Base-by-base conservation (phyloP, 129 eudicot genomes). In the Flaveria bidentis region DNA sequence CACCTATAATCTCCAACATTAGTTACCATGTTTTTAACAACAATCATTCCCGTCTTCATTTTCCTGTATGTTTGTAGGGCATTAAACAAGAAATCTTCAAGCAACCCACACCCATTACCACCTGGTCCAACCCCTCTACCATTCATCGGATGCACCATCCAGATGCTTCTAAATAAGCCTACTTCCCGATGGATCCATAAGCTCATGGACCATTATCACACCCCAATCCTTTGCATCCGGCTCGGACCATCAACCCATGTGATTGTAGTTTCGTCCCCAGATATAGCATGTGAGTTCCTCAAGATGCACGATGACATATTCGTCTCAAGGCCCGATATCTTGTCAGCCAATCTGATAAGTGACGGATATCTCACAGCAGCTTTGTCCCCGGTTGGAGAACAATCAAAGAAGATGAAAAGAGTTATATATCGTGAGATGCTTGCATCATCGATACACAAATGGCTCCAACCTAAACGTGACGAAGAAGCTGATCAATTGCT, bases 351-450 rank as follows among this genome's bases (percentile, higher is more conserved):
- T 17, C 26, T 81, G 3, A 42, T 74, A 1, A 76, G 86, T 46
- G 70, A 62, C 5, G 79, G 85, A 9, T 84, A 75, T 74, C 51
- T 76, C 9, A 52, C 79, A 0, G 15, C 66, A 0, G 25, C 9
- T 5, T 14, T 86, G 23, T 1, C 78, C 7, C 87, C 83, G 3
- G 2, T 45, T 0, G 85, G 87, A 1, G 69, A 80, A 11, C 85
- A 80, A 51, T 86, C 87, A 85, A 80, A 18, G 65, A 80, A 73
- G 58, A 80, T 86, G 90, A 72, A 82, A 67, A 80, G 55, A 33
- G 12, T 80, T 18, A 6, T 82, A 10, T 15, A 63, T 20, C 67
- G 50, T 1, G 64, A 73, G 8, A 26, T 83, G 5, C 63, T 83
- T 23, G 63, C 87, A 5, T 25, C 22, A 15, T 33, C 61, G 0